phyloP scores from a whole-genome alignment of 768 basidiomycete genomes.

The Erythrobasidium yunnanense region DNA sequence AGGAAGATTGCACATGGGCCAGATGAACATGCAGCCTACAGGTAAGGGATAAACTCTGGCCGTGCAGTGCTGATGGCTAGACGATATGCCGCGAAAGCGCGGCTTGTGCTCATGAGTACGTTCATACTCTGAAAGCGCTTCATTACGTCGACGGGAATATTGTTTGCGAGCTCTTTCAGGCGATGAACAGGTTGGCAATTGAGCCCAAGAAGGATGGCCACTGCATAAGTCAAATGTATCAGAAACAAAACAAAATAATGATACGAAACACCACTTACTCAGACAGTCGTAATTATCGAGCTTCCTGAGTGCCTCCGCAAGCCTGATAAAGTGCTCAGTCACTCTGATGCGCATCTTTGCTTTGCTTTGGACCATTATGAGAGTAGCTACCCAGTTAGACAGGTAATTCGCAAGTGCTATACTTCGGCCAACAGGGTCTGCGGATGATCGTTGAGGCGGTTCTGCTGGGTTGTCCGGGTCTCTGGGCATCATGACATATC shows the following conservation, averaged over 20 bases:
- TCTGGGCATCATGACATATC: conserved; percentile 36
- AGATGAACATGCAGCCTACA: conserved; percentile 41
- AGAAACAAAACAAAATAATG: too few relatives aligned
- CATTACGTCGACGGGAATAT: conserved; percentile 53
- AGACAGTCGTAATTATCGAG: conserved; percentile 87
- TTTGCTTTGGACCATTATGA: conserved; percentile 79
- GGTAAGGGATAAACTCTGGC: conserved; percentile 70
- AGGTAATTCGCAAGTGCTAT: conserved; percentile 36
- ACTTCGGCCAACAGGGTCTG: conserved; percentile 30
- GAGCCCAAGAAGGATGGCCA: conserved; percentile 88
- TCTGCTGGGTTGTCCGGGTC: conserved; percentile 33
- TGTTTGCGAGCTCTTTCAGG: conserved; percentile 59
- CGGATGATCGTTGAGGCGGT: conserved; percentile 22
- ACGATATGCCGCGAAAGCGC: conserved; percentile 82
- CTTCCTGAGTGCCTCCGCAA: conserved; percentile 66
- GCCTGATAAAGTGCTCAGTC: conserved; percentile 77
- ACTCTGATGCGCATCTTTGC: conserved; percentile 62
- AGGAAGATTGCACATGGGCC: not conserved
- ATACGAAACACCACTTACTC: conserved; percentile 40
- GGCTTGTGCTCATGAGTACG: conserved; percentile 65
- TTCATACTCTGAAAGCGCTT: conserved; percentile 75
- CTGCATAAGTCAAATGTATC: too few relatives aligned
- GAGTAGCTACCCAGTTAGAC: conserved; percentile 56
- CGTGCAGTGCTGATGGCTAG: conserved; percentile 74
- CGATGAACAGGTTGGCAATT: conserved; percentile 68